These are phyloP conservation scores for Pleoardoris graminearum DNA, from an alignment of 2,329 filamentous ascomycete species.

Conservation along the genomic window DNA sequence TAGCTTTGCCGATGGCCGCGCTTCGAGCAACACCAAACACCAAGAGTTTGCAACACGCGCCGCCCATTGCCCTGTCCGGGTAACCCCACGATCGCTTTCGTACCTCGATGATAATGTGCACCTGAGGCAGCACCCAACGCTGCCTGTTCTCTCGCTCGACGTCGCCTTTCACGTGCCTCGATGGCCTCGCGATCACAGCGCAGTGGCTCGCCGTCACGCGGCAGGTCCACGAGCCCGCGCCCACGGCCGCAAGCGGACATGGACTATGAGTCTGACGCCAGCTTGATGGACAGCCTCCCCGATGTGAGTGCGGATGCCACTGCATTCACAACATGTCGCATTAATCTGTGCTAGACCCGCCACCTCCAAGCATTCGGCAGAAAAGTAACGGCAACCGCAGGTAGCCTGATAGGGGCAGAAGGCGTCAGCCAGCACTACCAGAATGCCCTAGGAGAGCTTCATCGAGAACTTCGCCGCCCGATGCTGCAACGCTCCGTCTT, in stretches of 20 bases:
- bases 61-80: constrained; percentile 7
- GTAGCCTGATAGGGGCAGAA: constrained; percentile 74
- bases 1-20: constrained; percentile 3
- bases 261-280: constrained; percentile 34
- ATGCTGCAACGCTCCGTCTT: constrained; percentile 87
- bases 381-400: constrained; percentile 92
- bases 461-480: constrained; percentile 84
- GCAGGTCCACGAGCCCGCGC: constrained; percentile 38
- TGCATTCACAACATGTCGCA: constrained; percentile 11
- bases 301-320: constrained; percentile 27
- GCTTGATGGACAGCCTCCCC: constrained; percentile 37
- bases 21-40: constrained; percentile 19
- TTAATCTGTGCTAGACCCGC: constrained; percentile 64
- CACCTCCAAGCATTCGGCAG: constrained; percentile 90
- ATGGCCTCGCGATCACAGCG: constrained; percentile 34
- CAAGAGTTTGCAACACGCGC: constrained; percentile 13
- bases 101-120: constrained; percentile 7
- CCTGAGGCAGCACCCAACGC: constrained; percentile 9
- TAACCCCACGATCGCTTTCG: not conserved
- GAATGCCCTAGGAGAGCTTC: constrained; percentile 83
- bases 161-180: constrained; percentile 16
- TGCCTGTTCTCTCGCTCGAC: constrained; percentile 5
- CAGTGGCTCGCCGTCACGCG: constrained; percentile 36
- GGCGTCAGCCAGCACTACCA: constrained; percentile 72
- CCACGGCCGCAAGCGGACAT: constrained; percentile 23